phyloP scores from a whole-genome alignment of 2,329 filamentous ascomycete genomes.

The Periconia macrospinosa region DNA sequence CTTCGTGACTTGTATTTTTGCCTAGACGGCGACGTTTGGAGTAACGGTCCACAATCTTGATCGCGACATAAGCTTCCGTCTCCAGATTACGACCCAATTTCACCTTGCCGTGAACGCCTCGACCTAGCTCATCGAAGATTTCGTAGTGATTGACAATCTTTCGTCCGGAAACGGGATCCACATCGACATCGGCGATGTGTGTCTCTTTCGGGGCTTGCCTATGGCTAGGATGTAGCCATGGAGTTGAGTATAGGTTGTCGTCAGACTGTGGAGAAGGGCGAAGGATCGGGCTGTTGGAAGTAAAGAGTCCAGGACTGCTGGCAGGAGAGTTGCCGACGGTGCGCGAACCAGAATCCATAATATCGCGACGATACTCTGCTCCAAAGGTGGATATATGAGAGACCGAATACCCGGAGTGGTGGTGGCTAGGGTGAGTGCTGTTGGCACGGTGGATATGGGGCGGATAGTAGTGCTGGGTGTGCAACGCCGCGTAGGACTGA shows the following conservation, averaged over 20 bases:
- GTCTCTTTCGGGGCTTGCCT: slow-evolving; percentile 63
- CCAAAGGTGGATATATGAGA: slow-evolving; percentile 47
- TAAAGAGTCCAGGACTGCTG: slow-evolving; percentile 53
- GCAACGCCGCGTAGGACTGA: slow-evolving; percentile 54
- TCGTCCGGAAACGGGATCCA: slow-evolving; percentile 83
- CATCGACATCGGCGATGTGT: slow-evolving; percentile 87
- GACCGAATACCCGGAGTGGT: slow-evolving; percentile 42
- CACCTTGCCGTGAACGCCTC: slow-evolving; percentile 96
- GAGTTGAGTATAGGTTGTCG: slow-evolving; percentile 51
- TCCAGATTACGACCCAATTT: slow-evolving; percentile 85
- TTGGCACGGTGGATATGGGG: slow-evolving; percentile 45
- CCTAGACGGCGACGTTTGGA: slow-evolving; percentile 93
- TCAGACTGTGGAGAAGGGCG: slow-evolving; percentile 31
- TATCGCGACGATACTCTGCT: slow-evolving; percentile 32
- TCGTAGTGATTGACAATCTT: slow-evolving; percentile 99
- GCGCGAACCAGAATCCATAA: slow-evolving; percentile 43
- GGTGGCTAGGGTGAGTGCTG: slow-evolving; percentile 47
- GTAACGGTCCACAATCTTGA: slow-evolving; percentile 97
- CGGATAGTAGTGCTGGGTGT: slow-evolving; percentile 49
- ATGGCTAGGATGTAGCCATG: slow-evolving; percentile 54
- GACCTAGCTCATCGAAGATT: slow-evolving; percentile 92
- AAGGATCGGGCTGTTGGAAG: slow-evolving; percentile 34
- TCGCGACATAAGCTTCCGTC: slow-evolving; percentile 80
- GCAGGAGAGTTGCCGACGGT: slow-evolving; percentile 52
- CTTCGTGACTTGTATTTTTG: slow-evolving; percentile 67